Evolutionary conservation across 345 rosid species (phyloP).

Genomic region (Laguncularia racemosa): DNA sequence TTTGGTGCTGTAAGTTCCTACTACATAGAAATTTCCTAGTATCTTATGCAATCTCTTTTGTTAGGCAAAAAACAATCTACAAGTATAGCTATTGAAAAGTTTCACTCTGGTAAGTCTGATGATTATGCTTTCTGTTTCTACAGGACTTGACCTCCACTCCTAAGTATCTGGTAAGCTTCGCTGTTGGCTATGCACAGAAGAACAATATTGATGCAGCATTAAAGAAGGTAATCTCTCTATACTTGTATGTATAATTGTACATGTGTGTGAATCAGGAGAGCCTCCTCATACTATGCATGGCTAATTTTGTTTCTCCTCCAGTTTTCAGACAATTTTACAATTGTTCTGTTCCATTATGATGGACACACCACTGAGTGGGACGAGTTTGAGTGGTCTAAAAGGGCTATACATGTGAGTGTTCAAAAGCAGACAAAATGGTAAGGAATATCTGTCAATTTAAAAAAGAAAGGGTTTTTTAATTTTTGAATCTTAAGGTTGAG

Average conservation of each 20-base stretch:
- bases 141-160: slow-evolving; percentile 75
- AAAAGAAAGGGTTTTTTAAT: neutral
- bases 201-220: slow-evolving; percentile 75
- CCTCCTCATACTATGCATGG: neutral
- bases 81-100: neutral
- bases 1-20: neutral
- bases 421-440: slow-evolving; percentile 94
- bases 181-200: slow-evolving; percentile 81
- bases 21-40: neutral
- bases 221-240: slow-evolving; percentile 62
- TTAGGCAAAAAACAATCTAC: neutral
- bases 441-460: slow-evolving; percentile 10
- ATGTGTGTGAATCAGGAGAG: neutral
- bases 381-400: slow-evolving; percentile 97
- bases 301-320: slow-evolving; percentile 24
- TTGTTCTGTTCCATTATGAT: slow-evolving; percentile 92
- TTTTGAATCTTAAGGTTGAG: neutral
- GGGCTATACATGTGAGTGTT: slow-evolving; percentile 85
- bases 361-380: slow-evolving; percentile 91
- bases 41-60: neutral
- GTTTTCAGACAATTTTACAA: slow-evolving; percentile 90
- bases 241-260: neutral
- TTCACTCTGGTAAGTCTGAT: neutral
- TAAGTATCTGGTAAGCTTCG: slow-evolving; percentile 83
- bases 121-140: slow-evolving; percentile 16